phyloP scores from a whole-genome alignment of 176 grass and related monocot genomes.

The Oryza nivara region DNA sequence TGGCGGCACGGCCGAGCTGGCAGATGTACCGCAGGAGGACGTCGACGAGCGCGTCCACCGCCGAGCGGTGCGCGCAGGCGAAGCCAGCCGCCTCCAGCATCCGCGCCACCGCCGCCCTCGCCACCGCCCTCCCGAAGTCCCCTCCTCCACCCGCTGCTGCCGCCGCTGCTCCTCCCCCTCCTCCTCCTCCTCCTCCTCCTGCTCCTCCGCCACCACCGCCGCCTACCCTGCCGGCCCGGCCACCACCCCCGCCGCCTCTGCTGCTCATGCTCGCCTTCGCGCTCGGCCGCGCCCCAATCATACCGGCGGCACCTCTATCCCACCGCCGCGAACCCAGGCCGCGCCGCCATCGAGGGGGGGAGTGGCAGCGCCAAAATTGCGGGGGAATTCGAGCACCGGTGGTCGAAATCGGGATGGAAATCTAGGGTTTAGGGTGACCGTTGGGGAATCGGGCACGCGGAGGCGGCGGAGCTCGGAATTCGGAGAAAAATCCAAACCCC shows the following conservation, averaged over 20 bases:
- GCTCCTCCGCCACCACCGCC: neutral
- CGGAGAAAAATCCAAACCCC: no score
- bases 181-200: neutral
- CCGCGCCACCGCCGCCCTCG: slow-evolving; percentile 51
- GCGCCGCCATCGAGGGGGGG: neutral
- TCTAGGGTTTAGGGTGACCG: slow-evolving; percentile 39
- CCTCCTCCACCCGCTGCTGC: slow-evolving; percentile 25
- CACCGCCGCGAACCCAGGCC: neutral
- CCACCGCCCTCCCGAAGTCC: slow-evolving; percentile 52
- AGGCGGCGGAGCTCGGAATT: neutral
- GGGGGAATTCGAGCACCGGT: neutral
- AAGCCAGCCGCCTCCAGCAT: slow-evolving; percentile 61
- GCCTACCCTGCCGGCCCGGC: slow-evolving; percentile 10
- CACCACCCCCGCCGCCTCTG: neutral
- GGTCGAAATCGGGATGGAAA: slow-evolving; percentile 18
- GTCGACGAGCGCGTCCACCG: slow-evolving; percentile 51
- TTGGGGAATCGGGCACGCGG: slow-evolving; percentile 1
- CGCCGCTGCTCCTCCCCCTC: neutral
- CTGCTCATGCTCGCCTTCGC: slow-evolving; percentile 22
- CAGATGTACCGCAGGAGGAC: slow-evolving; percentile 51
- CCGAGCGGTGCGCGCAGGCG: slow-evolving; percentile 42
- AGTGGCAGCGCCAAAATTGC: neutral
- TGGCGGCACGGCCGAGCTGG: slow-evolving; percentile 52
- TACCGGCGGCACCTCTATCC: slow-evolving; percentile 12
- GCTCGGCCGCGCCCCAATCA: neutral